Base-by-base conservation (phyloP, 768 basidiomycete species). In the Tricholoma bakamatsutake region DNA sequence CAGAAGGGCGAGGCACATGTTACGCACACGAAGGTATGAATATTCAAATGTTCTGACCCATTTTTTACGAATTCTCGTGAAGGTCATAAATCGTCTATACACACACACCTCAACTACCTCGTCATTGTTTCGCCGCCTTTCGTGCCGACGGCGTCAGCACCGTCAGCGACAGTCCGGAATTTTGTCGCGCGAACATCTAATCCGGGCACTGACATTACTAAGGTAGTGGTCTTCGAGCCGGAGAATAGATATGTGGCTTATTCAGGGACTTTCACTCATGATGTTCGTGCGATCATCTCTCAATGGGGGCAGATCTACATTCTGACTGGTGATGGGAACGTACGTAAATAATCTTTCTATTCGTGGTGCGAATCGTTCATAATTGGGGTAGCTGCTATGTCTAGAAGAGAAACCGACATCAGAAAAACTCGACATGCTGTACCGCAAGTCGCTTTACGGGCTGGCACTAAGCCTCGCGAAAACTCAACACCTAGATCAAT, bases 241-340 rank as follows among this genome's bases (percentile, higher is more conserved):
- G 90, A 92, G 64, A 97, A 95, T 71, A 93, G 94, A 72, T 80
- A 94, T 52, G 80, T 96, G 13, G 89, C 90, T 5, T 94, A 91
- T 64, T 83, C 85, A 0, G 88, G 85, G 5, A 80, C 87, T 2
- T 93, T 94, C 63, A 80, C 82, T 18, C 84, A 88, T 54, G 94
- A 94, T 4, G 88, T 98, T 3, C 74, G 90, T 43, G 87, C 90
- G 45, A 78, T 97, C 1, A 78, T 97, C 50, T 88, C 85, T 9
- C 84, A 84, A 43, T 93, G 89, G 87, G 88, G 86, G 0, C 77
- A 84, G 45, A 78, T 95, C 4, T 96, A 87, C 61, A 77, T 97
- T 5, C 65, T 96, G 11, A 81, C 84, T 1, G 88, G 85, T 30
- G 86, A 90, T 62, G 89, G 92, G 33, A 81, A 82, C 69, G 92